Evolutionary conservation across 495 filamentous ascomycete species (phyloP), one percentile per base, ranked within the genome.

Genomic region (Hypoxylon cercidicola): DNA sequence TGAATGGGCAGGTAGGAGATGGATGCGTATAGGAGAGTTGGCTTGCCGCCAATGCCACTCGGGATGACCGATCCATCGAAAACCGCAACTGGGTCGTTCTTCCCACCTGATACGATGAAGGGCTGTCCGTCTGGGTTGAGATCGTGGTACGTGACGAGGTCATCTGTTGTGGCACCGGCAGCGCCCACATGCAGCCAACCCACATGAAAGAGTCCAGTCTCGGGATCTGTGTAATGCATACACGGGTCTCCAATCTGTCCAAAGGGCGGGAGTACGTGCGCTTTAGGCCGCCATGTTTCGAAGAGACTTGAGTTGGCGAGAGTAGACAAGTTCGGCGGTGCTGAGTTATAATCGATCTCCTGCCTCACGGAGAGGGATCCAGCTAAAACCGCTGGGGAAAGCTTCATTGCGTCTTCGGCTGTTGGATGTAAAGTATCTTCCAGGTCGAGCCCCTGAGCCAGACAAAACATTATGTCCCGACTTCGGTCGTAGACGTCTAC

Each of bases 1-100:
- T 76, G 74, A 6, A 76, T 74, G 1, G 74, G 74, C 23, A 76
- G 21, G 43, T 60, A 68, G 11, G 71, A 70, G 46, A 76, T 51
- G n/a, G 71, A 74, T 3, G 74, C 70, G 46, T 76, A 76, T 18
- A 74, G 64, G 8, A 76, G 69, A 1, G 66, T 69, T 9, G 66
- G 66, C 9, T 51, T 66, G 34, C 62, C 62, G 10, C 60, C 44
- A 40, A 69, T 66, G 0, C 66, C 66, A 11, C 48, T 56, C 7
- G 66, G 66, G 18, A 69, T 69, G 16, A 69, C 66, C 16, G 66
- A 62, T 1, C 66, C 66, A 23, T 69, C 66, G 41, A 69, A 69
- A 12, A 69, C 66, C 13, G 62, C 56, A 16, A 69, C 34, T 4
- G 66, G 62, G n/a, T 69, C 66, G 21, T 69, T 69, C 19, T 43